Evolutionary conservation across 495 filamentous ascomycete species (phyloP).

Genomic region (Hypoxylon perforatum): DNA sequence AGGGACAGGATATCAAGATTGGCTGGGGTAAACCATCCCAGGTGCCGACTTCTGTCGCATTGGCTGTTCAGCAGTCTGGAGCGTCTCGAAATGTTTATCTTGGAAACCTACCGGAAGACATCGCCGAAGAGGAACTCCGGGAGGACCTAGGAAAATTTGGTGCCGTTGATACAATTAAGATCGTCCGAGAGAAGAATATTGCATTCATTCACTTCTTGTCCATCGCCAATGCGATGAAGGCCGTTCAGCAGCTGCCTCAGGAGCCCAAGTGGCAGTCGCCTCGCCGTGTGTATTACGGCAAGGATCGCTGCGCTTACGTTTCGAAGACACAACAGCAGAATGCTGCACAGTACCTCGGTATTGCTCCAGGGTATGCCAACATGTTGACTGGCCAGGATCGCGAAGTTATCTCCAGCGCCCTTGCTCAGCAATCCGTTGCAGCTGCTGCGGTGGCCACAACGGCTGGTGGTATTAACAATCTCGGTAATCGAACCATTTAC

Average conservation of each 20-base stretch:
- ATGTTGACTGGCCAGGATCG: slow-evolving; percentile 95
- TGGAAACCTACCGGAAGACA: slow-evolving; percentile 90
- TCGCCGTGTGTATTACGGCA: slow-evolving; percentile 96
- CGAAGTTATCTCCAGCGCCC: slow-evolving; percentile 92
- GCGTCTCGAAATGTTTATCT: slow-evolving; percentile 99
- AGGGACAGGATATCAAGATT: slow-evolving; percentile 98
- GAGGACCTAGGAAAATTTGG: slow-evolving; percentile 98
- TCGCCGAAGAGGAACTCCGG: slow-evolving; percentile 88
- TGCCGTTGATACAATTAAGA: slow-evolving; percentile 95
- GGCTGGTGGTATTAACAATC: slow-evolving; percentile 94
- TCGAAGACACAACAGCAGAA: slow-evolving; percentile 99
- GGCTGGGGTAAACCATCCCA: slow-evolving; percentile 99
- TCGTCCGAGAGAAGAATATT: slow-evolving; percentile 97
- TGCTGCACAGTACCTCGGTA: slow-evolving; percentile 96
- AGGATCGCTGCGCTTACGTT: slow-evolving; percentile 97
- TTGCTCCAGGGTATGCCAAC: slow-evolving; percentile 96
- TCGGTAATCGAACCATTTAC: slow-evolving; percentile 97
- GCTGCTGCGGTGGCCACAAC: slow-evolving; percentile 96
- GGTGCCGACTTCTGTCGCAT: slow-evolving; percentile 94
- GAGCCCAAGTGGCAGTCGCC: slow-evolving; percentile 97
- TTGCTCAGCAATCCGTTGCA: slow-evolving; percentile 97
- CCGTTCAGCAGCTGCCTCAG: slow-evolving; percentile 95
- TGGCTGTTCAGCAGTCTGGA: slow-evolving; percentile 96
- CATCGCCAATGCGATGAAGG: slow-evolving; percentile 98
- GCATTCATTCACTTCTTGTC: slow-evolving; percentile 98